Base-by-base conservation (phyloP, 78 protist species). In the Planoprotostelium fungivorum region DNA sequence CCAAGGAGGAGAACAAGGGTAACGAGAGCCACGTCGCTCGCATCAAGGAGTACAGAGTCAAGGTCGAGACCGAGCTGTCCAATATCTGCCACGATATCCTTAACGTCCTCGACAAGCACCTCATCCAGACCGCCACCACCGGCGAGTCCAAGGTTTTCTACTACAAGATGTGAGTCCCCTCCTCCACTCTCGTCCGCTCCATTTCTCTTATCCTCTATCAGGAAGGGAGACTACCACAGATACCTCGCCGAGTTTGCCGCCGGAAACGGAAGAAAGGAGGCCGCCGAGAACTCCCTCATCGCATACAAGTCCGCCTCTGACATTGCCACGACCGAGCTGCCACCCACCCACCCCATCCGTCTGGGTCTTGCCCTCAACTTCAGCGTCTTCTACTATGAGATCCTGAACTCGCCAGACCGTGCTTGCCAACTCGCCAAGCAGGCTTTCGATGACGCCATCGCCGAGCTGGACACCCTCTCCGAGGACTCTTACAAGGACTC, bases 331-430 rank as follows among this genome's bases (percentile, higher is more conserved):
- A 37, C 84, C 5, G 96, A 97, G 87, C 94, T 98, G 37, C 93
- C 97, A 35, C 98, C 99, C 37, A 98, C 99, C 29, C 94, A 98
- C 96, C 99, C 99, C 51, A 97, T 97, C 94, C 99, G 99, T 39
- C 95, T 99, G 9, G 99, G 99, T 86, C 97, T 98, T 0, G 99
- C 99, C 88, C 97, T 99, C 89, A 99, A 98, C 98, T 98, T 97
- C 97, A 97, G 99, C 29, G 99, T 98, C 84, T 99, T 98, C 97
- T 97, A 96, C 97, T 98, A 97, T 91, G 99, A 99, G 95, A 98
- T 98, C 93, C 84, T 96, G 37, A 94, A 96, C 90, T 86, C 94
- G 31, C 99, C 97, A 83, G 98, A 96, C 31, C 84, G 89, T 38
- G 99, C 99, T 0, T 96, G 98, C 90, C 86, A 63, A 35, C 94